Evolutionary conservation across 768 basidiomycete species (phyloP).

Genomic region (Collybia sp.): DNA sequence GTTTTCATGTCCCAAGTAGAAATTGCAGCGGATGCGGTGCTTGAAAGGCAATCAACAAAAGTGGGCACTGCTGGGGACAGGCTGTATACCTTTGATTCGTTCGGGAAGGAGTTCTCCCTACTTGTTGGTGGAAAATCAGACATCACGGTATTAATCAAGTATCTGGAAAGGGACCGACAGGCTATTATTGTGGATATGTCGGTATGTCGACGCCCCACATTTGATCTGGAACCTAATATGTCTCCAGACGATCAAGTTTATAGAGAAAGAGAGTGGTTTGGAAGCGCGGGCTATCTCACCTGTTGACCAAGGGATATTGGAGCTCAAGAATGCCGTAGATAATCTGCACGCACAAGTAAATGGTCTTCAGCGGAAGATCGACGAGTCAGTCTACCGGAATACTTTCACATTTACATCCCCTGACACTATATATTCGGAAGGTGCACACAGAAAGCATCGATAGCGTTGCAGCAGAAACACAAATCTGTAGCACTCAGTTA

Average conservation of each 20-base stretch:
- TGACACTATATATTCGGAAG: conserved; percentile 30
- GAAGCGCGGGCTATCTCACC: conserved; percentile 54
- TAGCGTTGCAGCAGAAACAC: conserved; percentile 62
- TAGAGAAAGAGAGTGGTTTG: conserved; percentile 30
- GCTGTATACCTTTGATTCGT: conserved; percentile 58
- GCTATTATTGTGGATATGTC: conserved; percentile 62
- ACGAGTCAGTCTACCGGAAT: conserved; percentile 46
- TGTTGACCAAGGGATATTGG: conserved; percentile 80
- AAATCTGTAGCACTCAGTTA: conserved; percentile 72
- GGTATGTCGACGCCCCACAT: conserved; percentile 34
- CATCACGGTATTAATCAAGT: conserved; percentile 65
- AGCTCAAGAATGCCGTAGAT: conserved; percentile 67
- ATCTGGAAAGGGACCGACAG: conserved; percentile 71
- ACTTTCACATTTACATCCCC: background rate
- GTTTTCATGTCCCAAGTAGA: conserved; percentile 65
- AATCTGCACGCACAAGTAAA: conserved; percentile 69
- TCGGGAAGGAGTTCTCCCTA: conserved; percentile 53
- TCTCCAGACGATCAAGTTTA: conserved; percentile 79
- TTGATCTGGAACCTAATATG: background rate
- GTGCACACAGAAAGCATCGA: conserved; percentile 59
- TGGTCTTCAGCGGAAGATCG: conserved; percentile 63
- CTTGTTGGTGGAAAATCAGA: conserved; percentile 48
- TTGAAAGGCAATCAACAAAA: conserved; percentile 36
- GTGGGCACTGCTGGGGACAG: conserved; percentile 49
- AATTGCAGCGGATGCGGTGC: conserved; percentile 54